A percentile compares a stretch with the other conserved stretches of the same genome.
These are phyloP conservation scores for Eimeria acervulina DNA, from an alignment of 169 alveolate species.

Conservation along the genomic window DNA sequence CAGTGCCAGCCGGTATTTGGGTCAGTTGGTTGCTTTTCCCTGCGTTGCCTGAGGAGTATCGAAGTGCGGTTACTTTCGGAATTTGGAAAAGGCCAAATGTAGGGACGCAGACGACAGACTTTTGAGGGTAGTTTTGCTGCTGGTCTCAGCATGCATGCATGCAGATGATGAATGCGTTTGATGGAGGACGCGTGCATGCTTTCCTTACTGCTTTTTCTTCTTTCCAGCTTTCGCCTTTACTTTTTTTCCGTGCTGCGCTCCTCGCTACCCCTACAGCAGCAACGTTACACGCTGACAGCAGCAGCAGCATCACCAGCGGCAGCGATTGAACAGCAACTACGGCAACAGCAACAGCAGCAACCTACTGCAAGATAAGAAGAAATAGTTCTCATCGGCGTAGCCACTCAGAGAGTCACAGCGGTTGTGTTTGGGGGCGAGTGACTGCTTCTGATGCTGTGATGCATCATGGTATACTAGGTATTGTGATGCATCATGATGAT, in stretches of 20 bases:
- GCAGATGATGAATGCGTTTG: too few species aligned
- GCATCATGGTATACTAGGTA: too few species aligned
- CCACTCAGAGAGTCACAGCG: too few species aligned
- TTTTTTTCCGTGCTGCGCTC: too few species aligned
- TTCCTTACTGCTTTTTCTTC: too few species aligned
- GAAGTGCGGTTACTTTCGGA: constrained; percentile 70
- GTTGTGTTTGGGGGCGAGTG: too few species aligned
- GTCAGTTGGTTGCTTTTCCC: constrained; percentile 83
- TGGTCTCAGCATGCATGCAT: too few species aligned
- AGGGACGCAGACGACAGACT: constrained; percentile 72
- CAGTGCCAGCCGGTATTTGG: constrained; percentile 71
- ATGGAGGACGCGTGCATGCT: too few species aligned
- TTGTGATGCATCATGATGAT: too few species aligned
- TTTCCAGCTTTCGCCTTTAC: too few species aligned
- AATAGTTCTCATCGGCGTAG: too few species aligned
- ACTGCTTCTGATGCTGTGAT: too few species aligned
- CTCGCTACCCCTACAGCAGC: neutral
- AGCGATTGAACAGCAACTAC: neutral
- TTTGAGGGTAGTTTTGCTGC: neutral
- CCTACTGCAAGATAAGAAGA: neutral
- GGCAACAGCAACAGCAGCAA: neutral
- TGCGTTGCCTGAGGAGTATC: constrained; percentile 77
- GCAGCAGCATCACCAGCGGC: neutral
- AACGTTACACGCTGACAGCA: neutral
- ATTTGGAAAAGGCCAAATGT: constrained; percentile 78